Evolutionary conservation across 2,329 filamentous ascomycete species (phyloP), one percentile per base, ranked within the genome.

Genomic region (Pseudogymnoascus sp.): DNA sequence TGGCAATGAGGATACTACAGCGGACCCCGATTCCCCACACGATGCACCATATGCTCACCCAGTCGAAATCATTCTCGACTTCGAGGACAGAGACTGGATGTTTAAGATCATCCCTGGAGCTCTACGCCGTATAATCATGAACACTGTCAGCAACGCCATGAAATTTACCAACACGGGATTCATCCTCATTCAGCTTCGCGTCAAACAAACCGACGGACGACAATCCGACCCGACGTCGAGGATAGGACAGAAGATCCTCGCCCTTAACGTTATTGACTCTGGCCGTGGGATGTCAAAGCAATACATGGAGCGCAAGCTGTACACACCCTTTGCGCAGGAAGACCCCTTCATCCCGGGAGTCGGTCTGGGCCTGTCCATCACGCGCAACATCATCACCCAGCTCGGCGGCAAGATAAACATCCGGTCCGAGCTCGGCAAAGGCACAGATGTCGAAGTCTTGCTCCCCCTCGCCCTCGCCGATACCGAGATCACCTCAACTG

Each of bases 321-420:
- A 84, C 66, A 81, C 80, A 0, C 83, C 84, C 0, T 87, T 87
- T 65, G 75, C 78, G 0, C 85, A 88, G 66, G 85, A 88, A 68
- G 81, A 86, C 62, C 76, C 79, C 0, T 74, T 89, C 23, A 79
- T 82, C 1, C 81, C 82, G 85, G 69, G 87, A 0, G 84, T 83
- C 1, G 86, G 85, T 0, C 74, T 89, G 0, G 86, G 86, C 0
- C 72, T 89, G 28, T 85, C 82, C 5, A 85, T 89, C 11, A 86
- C 89, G 59, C 79, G 80, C 86, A 77, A 77, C 62, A 83, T 89
- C 31, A 81, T 88, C 11, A 80, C 82, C 50, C 81, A 83, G 31
- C 75, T 89, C 0, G 78, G 81, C 23, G 87, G 86, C 1, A 79
- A 76, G 5, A 84, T 89, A 37, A 78, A 83, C n/a, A 78, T 89